Evolutionary conservation across 2,329 filamentous ascomycete genomes (phyloP), one percentile per base, ranked within the genome.

Genomic region (Diaporthe vaccinii): DNA sequence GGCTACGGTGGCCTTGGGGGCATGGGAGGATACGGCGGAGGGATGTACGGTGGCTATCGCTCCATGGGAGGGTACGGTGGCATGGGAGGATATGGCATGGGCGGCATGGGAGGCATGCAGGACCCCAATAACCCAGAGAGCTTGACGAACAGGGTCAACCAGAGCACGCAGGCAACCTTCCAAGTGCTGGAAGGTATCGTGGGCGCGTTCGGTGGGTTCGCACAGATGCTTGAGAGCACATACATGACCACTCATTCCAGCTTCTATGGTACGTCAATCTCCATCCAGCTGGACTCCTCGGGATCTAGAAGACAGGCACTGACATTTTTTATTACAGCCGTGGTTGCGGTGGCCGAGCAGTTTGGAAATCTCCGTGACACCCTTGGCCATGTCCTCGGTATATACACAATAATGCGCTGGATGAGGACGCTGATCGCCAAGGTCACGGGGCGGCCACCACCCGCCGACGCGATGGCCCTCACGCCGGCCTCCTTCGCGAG

Each of bases 211-310:
- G 96, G 96, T 28, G 97, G 97, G 0, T 98, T 99, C 82, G 95
- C 97, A 17, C 97, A 99, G 87, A 99, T 99, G 97, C 89, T 99
- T 39, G 97, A 99, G 86, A 98, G 97, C 87, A 98, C 97, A 15
- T 99, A 98, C 81, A 99, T 99, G 97, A 97, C 97, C 41, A 99
- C 97, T 0, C 97, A 99, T 85, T 98, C 96, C 8, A 98, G 95
- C 72, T 99, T 99, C 85, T 99, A 98, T 81, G 96, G 95, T 98
- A 90, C 81, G 93, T 85, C 20, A 70, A n/a, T 44, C 55, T 69
- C 49, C 62, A 39, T 34, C 10, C 7, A 78, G 71, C 59, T 72
- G 44, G 7, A 74, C 53, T 15, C 14, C 10, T 7, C 31, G 6
- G 31, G 3, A 20, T 39, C 7, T 14, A 3, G 20, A 51, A 3